phyloP scores from a whole-genome alignment of 164 flowering plant species.

The Platanus orientalis region DNA sequence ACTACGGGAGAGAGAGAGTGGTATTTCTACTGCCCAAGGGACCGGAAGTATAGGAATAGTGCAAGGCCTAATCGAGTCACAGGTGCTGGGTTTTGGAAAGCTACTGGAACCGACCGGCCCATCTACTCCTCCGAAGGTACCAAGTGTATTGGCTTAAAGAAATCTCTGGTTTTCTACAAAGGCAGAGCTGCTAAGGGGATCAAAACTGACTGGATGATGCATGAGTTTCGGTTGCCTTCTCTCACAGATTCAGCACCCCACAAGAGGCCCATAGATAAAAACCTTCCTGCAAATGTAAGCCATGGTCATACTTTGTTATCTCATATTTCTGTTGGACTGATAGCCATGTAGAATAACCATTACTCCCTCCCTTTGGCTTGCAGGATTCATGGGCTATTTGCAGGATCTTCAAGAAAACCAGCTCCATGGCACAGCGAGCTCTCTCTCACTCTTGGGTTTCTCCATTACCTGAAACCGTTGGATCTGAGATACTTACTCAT shows the following conservation, averaged over 20 bases:
- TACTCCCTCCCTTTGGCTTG: constrained; percentile 6
- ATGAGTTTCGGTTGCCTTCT: constrained; percentile 88
- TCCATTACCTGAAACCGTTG: constrained; percentile 30
- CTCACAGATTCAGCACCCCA: constrained; percentile 35
- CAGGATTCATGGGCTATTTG: constrained; percentile 99
- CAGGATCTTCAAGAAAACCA: constrained; percentile 91
- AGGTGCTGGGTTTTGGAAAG: constrained; percentile 96
- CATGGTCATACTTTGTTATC: not conserved
- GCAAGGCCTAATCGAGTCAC: constrained; percentile 91
- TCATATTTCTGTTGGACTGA: not conserved
- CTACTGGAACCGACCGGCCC: constrained; percentile 93
- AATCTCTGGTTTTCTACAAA: constrained; percentile 90
- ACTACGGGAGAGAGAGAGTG: constrained; percentile 87
- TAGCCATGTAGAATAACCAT: not conserved
- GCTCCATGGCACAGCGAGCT: constrained; percentile 73
- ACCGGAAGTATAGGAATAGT: constrained; percentile 87
- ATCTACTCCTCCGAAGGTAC: constrained; percentile 78
- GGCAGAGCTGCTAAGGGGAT: constrained; percentile 96
- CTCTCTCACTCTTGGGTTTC: constrained; percentile 76
- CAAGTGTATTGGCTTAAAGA: constrained; percentile 92
- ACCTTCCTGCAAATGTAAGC: constrained; percentile 60
- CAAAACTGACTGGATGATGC: constrained; percentile 99
- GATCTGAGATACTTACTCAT: constrained; percentile 23
- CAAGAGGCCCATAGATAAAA: constrained; percentile 50
- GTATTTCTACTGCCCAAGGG: constrained; percentile 97